Percentiles rank a stretch among this genome's conserved stretches.
These are phyloP conservation scores for Oryza brachyantha DNA, from an alignment of 176 grass and related monocot genomes.

Conservation along the genomic window DNA sequence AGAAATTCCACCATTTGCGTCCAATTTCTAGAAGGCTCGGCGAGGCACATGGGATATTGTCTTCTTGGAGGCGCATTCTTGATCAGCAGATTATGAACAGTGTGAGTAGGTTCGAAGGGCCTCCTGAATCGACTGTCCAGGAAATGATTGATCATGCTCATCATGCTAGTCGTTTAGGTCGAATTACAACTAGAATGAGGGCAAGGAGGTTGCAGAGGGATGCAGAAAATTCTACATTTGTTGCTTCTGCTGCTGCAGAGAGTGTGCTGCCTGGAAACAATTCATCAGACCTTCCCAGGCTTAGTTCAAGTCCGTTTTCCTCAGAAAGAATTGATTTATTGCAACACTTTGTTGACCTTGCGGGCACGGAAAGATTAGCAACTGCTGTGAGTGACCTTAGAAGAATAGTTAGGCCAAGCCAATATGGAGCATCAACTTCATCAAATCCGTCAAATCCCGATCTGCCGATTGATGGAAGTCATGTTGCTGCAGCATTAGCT, in stretches of 20 bases:
- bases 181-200: slow-evolving; percentile 65
- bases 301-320: slow-evolving; percentile 51
- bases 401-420: slow-evolving; percentile 60
- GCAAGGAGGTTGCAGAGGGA: slow-evolving; percentile 78
- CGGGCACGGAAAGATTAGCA: slow-evolving; percentile 62
- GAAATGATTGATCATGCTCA: slow-evolving; percentile 74
- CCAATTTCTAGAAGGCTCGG: slow-evolving; percentile 85
- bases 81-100: slow-evolving; percentile 67
- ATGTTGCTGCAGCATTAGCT: slow-evolving; percentile 39
- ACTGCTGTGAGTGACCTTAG: slow-evolving; percentile 62
- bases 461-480: slow-evolving; percentile 24
- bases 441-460: slow-evolving; percentile 53
- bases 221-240: slow-evolving; percentile 33
- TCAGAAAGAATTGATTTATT: slow-evolving; percentile 78
- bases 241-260: slow-evolving; percentile 24
- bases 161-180: slow-evolving; percentile 27
- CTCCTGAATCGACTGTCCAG: slow-evolving; percentile 54
- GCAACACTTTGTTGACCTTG: slow-evolving; percentile 57
- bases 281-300: slow-evolving; percentile 33
- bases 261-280: slow-evolving; percentile 35
- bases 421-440: slow-evolving; percentile 64
- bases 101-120: slow-evolving; percentile 45
- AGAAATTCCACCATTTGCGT: slow-evolving; percentile 79
- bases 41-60: slow-evolving; percentile 69
- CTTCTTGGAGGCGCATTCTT: slow-evolving; percentile 63